Percentiles rank a stretch among this genome's conserved stretches.
These are phyloP conservation scores for Tetrahymena thermophila DNA, from an alignment of 73 alveolate species.

Conservation along the genomic window DNA sequence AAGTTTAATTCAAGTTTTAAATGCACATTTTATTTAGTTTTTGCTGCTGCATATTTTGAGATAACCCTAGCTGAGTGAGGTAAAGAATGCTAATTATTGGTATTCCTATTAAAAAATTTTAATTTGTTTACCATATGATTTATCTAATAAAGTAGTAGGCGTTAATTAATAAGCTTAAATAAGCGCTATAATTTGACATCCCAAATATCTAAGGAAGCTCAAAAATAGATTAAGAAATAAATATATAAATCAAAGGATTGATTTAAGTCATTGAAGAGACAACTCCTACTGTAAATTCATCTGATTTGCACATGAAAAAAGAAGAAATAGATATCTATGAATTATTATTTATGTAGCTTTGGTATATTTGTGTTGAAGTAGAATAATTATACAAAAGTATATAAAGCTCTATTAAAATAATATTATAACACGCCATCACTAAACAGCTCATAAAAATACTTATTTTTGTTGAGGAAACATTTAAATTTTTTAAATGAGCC, in stretches of 20 bases:
- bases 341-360: neutral
- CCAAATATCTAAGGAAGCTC: neutral
- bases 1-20: neutral
- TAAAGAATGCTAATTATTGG: neutral
- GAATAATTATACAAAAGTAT: neutral
- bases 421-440: neutral
- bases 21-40: neutral
- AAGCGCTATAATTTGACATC: neutral
- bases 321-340: neutral
- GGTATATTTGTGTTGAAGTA: neutral
- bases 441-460: neutral
- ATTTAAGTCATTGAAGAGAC: neutral
- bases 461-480: neutral
- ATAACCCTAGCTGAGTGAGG: neutral
- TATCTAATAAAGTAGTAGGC: neutral
- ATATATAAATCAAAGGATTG: neutral
- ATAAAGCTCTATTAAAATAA: neutral
- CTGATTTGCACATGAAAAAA: neutral
- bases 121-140: neutral
- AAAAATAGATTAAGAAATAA: neutral
- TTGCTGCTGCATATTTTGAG: neutral
- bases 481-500: neutral
- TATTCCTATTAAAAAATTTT: neutral
- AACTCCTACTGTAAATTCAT: neutral
- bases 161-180: neutral